These are phyloP conservation scores for Thymus mandschuricus DNA, from an alignment of 257 asterid genomes.

Conservation along the genomic window DNA sequence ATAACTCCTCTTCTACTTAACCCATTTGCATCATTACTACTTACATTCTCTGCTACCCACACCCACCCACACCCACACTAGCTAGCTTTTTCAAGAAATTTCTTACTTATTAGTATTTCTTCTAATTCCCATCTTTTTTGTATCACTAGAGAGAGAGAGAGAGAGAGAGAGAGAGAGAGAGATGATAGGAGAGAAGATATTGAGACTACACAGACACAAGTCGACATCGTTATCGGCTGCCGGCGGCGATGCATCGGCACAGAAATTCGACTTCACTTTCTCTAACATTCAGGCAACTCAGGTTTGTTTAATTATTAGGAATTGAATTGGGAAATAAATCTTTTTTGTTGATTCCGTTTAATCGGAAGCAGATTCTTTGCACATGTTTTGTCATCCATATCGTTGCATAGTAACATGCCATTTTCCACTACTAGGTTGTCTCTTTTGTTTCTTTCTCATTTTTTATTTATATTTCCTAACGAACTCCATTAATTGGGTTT, in stretches of 20 bases:
- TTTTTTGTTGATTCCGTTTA: too few species aligned
- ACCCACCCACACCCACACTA: not conserved
- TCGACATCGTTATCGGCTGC: conserved; percentile 31
- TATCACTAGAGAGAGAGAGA: too few species aligned
- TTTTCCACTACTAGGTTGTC: conserved; percentile 21
- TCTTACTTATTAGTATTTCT: too few species aligned
- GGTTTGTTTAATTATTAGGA: conserved; percentile 27
- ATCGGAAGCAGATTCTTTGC: conserved; percentile 14
- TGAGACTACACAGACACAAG: conserved; percentile 49
- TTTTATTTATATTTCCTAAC: not conserved
- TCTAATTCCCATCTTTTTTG: too few species aligned
- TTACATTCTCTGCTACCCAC: conserved; percentile 35
- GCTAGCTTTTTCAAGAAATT: too few species aligned
- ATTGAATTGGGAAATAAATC: too few species aligned
- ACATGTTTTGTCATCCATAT: conserved; percentile 29
- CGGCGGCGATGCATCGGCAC: conserved; percentile 36
- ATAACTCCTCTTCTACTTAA: not conserved
- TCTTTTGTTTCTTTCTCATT: conserved; percentile 21
- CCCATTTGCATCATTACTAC: conserved; percentile 30
- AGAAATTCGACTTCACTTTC: conserved; percentile 46
- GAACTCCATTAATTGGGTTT: too few species aligned
- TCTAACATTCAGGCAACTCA: conserved; percentile 45
- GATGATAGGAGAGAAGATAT: conserved; percentile 49
- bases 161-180: not conserved
- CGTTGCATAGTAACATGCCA: conserved; percentile 37